phyloP scores from a whole-genome alignment of 139 green algal species.

The Closterium sp. region DNA sequence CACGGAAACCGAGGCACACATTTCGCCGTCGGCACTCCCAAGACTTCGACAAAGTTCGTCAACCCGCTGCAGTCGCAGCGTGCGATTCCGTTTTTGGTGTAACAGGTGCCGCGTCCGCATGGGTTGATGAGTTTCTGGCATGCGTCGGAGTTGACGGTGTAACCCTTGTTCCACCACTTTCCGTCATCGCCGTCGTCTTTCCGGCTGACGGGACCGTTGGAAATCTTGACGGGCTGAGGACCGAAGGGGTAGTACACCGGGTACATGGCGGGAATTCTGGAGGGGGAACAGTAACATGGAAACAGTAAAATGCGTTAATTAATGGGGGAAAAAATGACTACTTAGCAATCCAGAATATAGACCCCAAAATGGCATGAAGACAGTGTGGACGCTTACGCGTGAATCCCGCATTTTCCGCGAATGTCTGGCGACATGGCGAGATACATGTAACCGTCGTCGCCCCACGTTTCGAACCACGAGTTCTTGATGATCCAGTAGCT shows the following conservation, averaged over 20 bases:
- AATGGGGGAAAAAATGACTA: no score
- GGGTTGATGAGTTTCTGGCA: conserved; percentile 18
- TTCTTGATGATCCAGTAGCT: conserved; percentile 96
- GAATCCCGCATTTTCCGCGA: conserved; percentile 84
- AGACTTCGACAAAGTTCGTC: conserved; percentile 5
- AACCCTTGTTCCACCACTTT: background rate
- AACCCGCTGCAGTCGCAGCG: conserved; percentile 11
- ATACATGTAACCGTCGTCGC: conserved; percentile 87
- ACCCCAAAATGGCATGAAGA: no score
- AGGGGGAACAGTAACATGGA: background rate
- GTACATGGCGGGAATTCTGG: background rate
- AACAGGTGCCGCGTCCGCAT: conserved; percentile 10
- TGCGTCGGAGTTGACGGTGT: background rate
- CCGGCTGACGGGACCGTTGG: background rate
- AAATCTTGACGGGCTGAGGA: background rate
- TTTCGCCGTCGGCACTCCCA: background rate
- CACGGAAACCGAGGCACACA: conserved; percentile 20
- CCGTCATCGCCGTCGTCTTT: conserved; percentile 4
- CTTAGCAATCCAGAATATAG: no score
- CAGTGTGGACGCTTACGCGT: background rate
- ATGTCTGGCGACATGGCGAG: conserved; percentile 53
- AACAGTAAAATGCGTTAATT: no score
- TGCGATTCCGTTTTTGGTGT: background rate
- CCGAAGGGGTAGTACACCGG: background rate
- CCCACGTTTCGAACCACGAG: conserved; percentile 82